Base-by-base conservation (phyloP, 2,329 filamentous ascomycete species). In the Xylaria arbuscula region DNA sequence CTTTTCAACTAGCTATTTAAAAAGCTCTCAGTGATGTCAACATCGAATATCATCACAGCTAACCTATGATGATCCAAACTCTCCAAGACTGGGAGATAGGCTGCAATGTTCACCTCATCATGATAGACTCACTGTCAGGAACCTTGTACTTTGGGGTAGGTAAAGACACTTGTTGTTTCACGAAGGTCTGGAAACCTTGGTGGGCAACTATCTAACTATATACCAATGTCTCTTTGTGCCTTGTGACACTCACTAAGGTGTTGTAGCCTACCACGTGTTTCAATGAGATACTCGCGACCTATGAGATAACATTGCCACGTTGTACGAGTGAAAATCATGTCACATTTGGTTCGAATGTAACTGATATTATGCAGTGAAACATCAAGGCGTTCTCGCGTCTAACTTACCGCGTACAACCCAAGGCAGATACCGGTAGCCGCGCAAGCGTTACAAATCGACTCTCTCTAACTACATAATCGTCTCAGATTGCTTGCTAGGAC, bases 381-480 rank as follows among this genome's bases (percentile, higher is more conserved):
- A 32, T 47, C 13, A 48, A 28, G 56, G 47, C 28, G 34, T 47
- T 48, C 32, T 55, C 38, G 48, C 48, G 32, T 15, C 50, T 60
- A 55, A 19, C 5, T 48, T 19, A 8, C 56, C 40, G 54, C 50
- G 32, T 40, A 17, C 19, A 53, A 40, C 34, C 24, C 58, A 24
- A 50, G 3, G n/a, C n/a, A n/a, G n/a, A n/a, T n/a, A n/a, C 42
- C 42, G 42, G 36, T 66, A 62, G 51, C 51, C 58, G 36, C 36
- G 10, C 34, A 17, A 38, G 13, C 19, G 32, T 56, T 17, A 48
- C 15, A 28, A 2, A 13, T 28, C 10, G 13, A 28, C 11, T 7
- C 11, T 51, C 15, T 24, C 17, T n/a, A 28, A 19, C 8, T 32
- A 51, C 22, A 6, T 22, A 19, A 47, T 47, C 45, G 15, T 15